Conservation (phyloP, 2,329 filamentous ascomycete genomes). For the Xylariaceae sp. region DNA sequence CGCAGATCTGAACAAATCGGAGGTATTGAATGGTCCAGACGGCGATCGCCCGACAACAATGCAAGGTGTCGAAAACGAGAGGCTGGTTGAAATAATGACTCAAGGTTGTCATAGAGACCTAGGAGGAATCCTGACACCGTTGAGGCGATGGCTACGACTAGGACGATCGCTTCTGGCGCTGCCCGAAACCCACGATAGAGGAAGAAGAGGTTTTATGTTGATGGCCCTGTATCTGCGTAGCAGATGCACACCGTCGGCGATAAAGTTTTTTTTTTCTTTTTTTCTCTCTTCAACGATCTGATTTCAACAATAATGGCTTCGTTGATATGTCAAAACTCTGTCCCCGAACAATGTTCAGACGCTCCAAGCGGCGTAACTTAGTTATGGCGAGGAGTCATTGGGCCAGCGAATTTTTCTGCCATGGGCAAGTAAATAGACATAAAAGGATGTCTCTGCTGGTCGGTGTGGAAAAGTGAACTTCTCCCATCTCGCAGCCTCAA, state of each 20-base stretch:
- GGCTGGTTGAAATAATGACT: constrained; percentile 29
- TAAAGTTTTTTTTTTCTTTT: not conserved
- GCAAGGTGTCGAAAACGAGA: constrained; percentile 36
- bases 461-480: too few species aligned
- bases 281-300: not conserved
- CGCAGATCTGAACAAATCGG: constrained; percentile 21
- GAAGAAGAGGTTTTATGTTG: constrained; percentile 34
- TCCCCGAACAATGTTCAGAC: too few species aligned
- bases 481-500: too few species aligned
- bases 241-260: too few species aligned
- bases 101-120: constrained; percentile 35
- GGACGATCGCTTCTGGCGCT: constrained; percentile 42
- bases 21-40: constrained; percentile 31
- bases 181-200: constrained; percentile 41
- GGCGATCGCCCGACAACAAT: constrained; percentile 38
- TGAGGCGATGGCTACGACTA: constrained; percentile 40
- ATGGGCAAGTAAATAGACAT: too few species aligned
- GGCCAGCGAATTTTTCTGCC: too few species aligned
- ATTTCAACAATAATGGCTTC: not conserved
- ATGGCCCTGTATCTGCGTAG: constrained; percentile 32
- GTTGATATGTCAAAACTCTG: too few species aligned
- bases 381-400: too few species aligned
- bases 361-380: too few species aligned
- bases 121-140: too few species aligned
- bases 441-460: too few species aligned